phyloP scores from a whole-genome alignment of 2,329 filamentous ascomycete species.

The Ceratocystis colombiana region DNA sequence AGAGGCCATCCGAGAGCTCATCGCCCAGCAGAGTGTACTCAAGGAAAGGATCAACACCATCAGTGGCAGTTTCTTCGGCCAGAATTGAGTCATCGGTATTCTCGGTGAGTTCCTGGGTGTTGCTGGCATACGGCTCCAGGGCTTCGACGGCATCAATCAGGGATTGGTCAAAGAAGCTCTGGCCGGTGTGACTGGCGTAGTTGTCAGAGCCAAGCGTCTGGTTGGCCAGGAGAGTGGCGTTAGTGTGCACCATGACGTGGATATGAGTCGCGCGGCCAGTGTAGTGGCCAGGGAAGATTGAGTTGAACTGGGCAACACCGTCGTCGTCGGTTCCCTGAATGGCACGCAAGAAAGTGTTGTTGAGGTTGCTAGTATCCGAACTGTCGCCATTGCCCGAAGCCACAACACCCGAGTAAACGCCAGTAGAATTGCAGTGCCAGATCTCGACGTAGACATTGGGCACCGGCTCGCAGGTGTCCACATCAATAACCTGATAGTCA shows the following conservation, averaged over 20 bases:
- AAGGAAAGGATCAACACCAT: conserved; percentile 47
- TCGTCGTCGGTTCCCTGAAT: conserved; percentile 35
- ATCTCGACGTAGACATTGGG: conserved; percentile 36
- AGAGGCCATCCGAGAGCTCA: conserved; percentile 40
- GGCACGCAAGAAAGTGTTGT: conserved; percentile 36
- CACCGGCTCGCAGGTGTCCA: conserved; percentile 36
- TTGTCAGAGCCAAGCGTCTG: conserved; percentile 40
- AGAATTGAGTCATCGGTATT: conserved; percentile 45
- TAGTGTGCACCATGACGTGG: conserved; percentile 34
- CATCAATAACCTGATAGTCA: conserved; percentile 38
- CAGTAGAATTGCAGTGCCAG: conserved; percentile 40
- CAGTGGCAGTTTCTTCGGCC: conserved; percentile 38
- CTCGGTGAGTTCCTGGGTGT: conserved; percentile 37
- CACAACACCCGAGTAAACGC: conserved; percentile 38
- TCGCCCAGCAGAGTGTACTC: conserved; percentile 50
- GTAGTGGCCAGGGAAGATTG: conserved; percentile 39
- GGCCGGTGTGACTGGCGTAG: conserved; percentile 48
- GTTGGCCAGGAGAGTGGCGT: conserved; percentile 37
- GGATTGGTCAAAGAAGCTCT: conserved; percentile 51
- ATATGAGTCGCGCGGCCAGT: conserved; percentile 36
- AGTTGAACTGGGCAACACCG: conserved; percentile 36
- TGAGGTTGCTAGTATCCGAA: conserved; percentile 29
- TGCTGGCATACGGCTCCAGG: conserved; percentile 38
- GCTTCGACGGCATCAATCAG: conserved; percentile 42
- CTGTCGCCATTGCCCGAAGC: conserved; percentile 33